Base-by-base conservation (phyloP, 1,284 basidiomycete genomes). In the Cystobasidium sp. region DNA sequence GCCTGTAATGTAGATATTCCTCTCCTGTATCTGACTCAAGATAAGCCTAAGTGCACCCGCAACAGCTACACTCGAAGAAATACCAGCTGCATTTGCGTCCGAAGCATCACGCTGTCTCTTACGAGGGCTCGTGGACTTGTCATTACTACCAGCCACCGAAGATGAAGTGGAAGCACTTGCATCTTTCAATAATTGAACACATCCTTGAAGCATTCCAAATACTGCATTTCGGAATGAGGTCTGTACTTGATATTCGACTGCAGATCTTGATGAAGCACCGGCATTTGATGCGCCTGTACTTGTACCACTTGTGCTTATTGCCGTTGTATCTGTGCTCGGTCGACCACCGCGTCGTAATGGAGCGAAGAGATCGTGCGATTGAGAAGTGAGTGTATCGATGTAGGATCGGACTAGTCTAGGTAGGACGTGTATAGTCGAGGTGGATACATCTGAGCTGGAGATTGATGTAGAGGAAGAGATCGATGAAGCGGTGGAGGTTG, bases 181-280 rank as follows among this genome's bases (percentile, higher is more conserved):
- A 7, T 46, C 64, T 6, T 49, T 20, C 16, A 66, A n/a, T 5
- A 66, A 41, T 39, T 66, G 62, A 22, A 37, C 37, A 4, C 39
- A 8, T 20, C 43, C 20, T 64, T 52, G 58, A 39, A 64, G 53
- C 37, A 73, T 64, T 7, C 70, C 70, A 20, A 73, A 73, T 10
- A 59, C 44, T 8, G 70, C 63, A 44, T 65, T 22, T 10, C 70
- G 31, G 39, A 62, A 51, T n/a, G 43, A 52, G 9, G 52, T 56
- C 53, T 73, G 70, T 49, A 65, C 55, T 43, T 73, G 70, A 44
- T 62, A 64, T 22, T 73, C 70, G 2, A 63, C 55, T 14, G 70
- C 70, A 39, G 70, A 73, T 51, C 70, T 63, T 2, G 62, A 66
- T 1, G 10, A 22, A 12, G 69, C 52, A 22, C 24, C 39, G 14